Evolutionary conservation across 1,284 basidiomycete species (phyloP).

Genomic region (Cutaneotrichosporon cutaneum): DNA sequence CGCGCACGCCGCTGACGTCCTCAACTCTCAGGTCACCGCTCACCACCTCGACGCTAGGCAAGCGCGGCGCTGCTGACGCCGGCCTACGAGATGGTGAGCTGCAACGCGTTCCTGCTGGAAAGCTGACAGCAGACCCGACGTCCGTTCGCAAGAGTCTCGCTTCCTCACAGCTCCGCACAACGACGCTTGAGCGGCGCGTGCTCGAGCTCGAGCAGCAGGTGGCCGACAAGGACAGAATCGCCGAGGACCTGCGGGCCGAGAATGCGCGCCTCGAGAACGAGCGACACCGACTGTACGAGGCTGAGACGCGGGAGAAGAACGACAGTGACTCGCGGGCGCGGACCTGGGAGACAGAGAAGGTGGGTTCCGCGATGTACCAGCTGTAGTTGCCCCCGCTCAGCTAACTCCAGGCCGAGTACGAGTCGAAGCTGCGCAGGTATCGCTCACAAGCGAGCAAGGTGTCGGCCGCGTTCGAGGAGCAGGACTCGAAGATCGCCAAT

Average conservation of each 20-base stretch:
- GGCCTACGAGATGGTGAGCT: constrained; percentile 27
- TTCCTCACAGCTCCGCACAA: constrained; percentile 20
- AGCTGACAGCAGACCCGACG: constrained; percentile 21
- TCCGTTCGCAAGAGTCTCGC: constrained; percentile 25
- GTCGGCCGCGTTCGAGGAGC: neutral
- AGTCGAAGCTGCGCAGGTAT: constrained; percentile 1
- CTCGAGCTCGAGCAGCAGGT: constrained; percentile 28
- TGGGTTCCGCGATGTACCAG: constrained; percentile 19
- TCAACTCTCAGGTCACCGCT: constrained; percentile 3
- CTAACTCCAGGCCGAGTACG: constrained; percentile 6
- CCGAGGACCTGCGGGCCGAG: constrained; percentile 34
- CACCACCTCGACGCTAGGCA: constrained; percentile 21
- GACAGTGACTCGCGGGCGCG: constrained; percentile 30
- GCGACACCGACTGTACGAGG: constrained; percentile 31
- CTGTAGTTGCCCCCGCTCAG: too few species aligned
- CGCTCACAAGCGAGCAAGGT: constrained; percentile 1
- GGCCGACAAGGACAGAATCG: constrained; percentile 20
- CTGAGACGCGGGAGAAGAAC: constrained; percentile 29
- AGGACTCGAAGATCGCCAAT: neutral
- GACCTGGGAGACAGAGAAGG: constrained; percentile 37
- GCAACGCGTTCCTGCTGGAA: too few species aligned
- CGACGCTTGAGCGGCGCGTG: constrained; percentile 28
- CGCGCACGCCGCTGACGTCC: constrained; percentile 2
- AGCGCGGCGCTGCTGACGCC: constrained; percentile 30
- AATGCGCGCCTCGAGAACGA: constrained; percentile 34